Percentiles rank a stretch among this genome's conserved stretches.
These are phyloP conservation scores for Camellia oleifera DNA, from an alignment of 179 eudicot species.

Conservation along the genomic window DNA sequence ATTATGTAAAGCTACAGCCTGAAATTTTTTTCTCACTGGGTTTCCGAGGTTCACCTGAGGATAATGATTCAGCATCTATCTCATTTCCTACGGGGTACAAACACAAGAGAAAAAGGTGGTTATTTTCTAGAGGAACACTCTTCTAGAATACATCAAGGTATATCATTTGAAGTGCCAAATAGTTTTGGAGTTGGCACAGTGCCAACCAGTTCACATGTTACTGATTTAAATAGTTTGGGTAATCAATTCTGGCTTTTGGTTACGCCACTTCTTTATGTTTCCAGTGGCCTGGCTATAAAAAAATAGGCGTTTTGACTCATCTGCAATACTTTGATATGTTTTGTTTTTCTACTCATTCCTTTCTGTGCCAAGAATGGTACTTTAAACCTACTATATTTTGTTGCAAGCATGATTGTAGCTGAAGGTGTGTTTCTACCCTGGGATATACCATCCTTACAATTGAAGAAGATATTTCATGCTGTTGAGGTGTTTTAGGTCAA, in stretches of 20 bases:
- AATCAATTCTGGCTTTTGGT: neutral
- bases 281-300: neutral
- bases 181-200: neutral
- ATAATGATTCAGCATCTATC: slow-evolving; percentile 26
- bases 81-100: slow-evolving; percentile 20
- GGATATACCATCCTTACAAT: neutral
- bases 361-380: neutral
- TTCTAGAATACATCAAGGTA: slow-evolving; percentile 15
- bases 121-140: slow-evolving; percentile 11
- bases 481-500: slow-evolving; percentile 1
- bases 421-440: neutral
- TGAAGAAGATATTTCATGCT: neutral
- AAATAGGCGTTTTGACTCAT: neutral
- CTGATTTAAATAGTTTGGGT: neutral
- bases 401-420: slow-evolving; percentile 5
- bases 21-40: slow-evolving; percentile 69
- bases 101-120: slow-evolving; percentile 12
- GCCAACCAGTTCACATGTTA: neutral
- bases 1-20: slow-evolving; percentile 58
- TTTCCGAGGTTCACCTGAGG: slow-evolving; percentile 35
- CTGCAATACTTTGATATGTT: neutral
- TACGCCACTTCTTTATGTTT: neutral
- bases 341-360: neutral
- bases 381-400: neutral
- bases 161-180: neutral